Percentiles rank a stretch among this genome's conserved stretches.
Conservation (phyloP, 345 rosid genomes). For the Eucalyptus dawsonii region DNA sequence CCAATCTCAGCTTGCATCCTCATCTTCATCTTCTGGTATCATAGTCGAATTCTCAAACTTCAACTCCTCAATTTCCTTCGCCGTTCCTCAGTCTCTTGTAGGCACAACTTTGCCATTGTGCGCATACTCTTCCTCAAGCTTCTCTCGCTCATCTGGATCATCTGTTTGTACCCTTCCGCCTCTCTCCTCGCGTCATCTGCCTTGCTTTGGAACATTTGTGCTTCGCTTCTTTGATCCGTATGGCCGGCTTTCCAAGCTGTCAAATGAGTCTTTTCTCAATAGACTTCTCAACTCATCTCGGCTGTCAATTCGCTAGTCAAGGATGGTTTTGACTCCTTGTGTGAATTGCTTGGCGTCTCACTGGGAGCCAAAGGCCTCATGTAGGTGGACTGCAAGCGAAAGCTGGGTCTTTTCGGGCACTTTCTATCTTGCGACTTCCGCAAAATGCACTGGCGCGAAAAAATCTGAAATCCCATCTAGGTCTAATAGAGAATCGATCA, state of each 20-base stretch:
- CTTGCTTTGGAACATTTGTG: slow-evolving; percentile 83
- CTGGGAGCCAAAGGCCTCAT: slow-evolving; percentile 25
- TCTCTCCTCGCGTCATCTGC: slow-evolving; percentile 87
- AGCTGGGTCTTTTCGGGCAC: background rate
- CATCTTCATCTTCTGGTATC: slow-evolving; percentile 84
- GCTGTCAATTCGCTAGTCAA: slow-evolving; percentile 13
- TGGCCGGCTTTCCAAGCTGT: slow-evolving; percentile 82
- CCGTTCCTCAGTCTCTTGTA: slow-evolving; percentile 71
- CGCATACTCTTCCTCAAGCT: slow-evolving; percentile 68
- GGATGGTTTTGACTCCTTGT: slow-evolving; percentile 16
- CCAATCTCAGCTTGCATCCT: slow-evolving; percentile 94
- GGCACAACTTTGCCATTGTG: slow-evolving; percentile 54
- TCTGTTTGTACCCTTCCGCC: slow-evolving; percentile 53
- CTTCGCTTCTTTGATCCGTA: slow-evolving; percentile 81
- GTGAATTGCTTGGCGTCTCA: slow-evolving; percentile 10
- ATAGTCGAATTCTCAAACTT: slow-evolving; percentile 60
- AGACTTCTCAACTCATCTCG: slow-evolving; percentile 22
- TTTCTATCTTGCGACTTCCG: background rate
- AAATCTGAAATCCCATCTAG: background rate
- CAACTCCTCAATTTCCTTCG: slow-evolving; percentile 68
- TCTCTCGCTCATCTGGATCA: slow-evolving; percentile 43
- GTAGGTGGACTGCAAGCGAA: slow-evolving; percentile 16
- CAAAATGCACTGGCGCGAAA: background rate
- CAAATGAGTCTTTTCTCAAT: slow-evolving; percentile 35
- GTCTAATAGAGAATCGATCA: background rate